A percentile compares a stretch with the other conserved stretches of the same genome.
These are phyloP conservation scores for Phellinidium pouzarii DNA, from an alignment of 1,284 basidiomycete genomes.

Conservation along the genomic window DNA sequence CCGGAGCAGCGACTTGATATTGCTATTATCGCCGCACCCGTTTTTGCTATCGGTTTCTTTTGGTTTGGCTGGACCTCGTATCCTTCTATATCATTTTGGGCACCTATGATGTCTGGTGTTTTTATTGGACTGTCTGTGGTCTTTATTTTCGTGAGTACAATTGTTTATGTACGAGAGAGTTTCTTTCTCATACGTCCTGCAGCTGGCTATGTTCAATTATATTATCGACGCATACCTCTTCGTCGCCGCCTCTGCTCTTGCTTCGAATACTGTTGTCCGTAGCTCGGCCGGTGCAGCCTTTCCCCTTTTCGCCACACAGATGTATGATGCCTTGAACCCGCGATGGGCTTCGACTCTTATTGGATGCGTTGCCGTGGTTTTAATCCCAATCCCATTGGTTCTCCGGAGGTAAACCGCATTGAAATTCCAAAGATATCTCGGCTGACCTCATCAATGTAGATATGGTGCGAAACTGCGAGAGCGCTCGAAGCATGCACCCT, in stretches of 20 bases:
- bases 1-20: slow-evolving; percentile 62
- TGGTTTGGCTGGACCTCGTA: slow-evolving; percentile 63
- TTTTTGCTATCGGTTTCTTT: slow-evolving; percentile 56
- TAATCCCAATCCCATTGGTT: slow-evolving; percentile 51
- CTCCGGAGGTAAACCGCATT: slow-evolving; percentile 32
- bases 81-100: slow-evolving; percentile 48
- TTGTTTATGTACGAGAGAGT: not conserved
- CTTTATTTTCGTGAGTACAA: slow-evolving; percentile 48
- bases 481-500: slow-evolving; percentile 17
- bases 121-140: slow-evolving; percentile 50
- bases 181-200: not conserved
- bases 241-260: slow-evolving; percentile 53
- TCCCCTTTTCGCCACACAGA: slow-evolving; percentile 49
- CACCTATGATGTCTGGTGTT: slow-evolving; percentile 45
- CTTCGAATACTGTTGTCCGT: slow-evolving; percentile 47
- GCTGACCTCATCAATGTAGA: slow-evolving; percentile 1
- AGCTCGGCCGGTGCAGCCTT: slow-evolving; percentile 53
- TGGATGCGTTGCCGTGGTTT: slow-evolving; percentile 41
- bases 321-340: slow-evolving; percentile 44
- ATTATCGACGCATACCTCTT: slow-evolving; percentile 53
- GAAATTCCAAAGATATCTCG: not conserved
- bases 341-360: slow-evolving; percentile 52
- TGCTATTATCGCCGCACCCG: slow-evolving; percentile 46
- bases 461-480: slow-evolving; percentile 13
- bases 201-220: slow-evolving; percentile 50